Base-by-base conservation (phyloP, 2,329 filamentous ascomycete genomes). In the Coniochaeta prunicola region DNA sequence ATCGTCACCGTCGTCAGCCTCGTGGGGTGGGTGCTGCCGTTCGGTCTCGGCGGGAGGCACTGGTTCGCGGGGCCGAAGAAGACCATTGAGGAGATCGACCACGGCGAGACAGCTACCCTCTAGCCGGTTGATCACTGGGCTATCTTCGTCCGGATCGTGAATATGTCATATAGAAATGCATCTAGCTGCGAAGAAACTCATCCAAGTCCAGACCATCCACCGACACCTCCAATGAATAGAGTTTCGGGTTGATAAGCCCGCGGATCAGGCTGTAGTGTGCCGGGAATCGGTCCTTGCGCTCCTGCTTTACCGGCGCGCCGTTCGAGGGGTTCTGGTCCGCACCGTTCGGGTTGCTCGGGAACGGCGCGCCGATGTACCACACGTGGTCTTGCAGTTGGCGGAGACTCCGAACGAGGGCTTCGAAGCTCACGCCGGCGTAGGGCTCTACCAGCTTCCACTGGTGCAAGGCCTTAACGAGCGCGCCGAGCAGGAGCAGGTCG, bases 1-100 rank as follows among this genome's bases (percentile, higher is more conserved):
- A 72, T 69, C 28, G 67, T 75, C 33, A 70, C 67, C 28, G 58
- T 73, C 34, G 64, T 74, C 61, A 69, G 66, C 56, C 56, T 74
- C 31, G 64, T 65, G 2, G 72, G 73, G 0, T 74, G 73, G 73
- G 59, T 72, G 13, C 59, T 73, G 10, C 73, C 72, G 1, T 68
- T 69, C 59, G 64, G 65, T 4, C 65, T 68, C 9, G 72, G 73
- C 7, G 73, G 68, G 1, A 65, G 61, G 57, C 21, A 71, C 58
- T 75, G 73, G 73, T 75, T 74, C 59, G 62, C 64, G 26, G 73
- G 73, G 0, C 72, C 73, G 2, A 67, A 70, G 62, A 69, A 69
- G 59, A 75, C 73, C 2, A 70, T 75, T 57, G 61, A 66, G 21
- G 58, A 59, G 33, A 21, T 50, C 6, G 45, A 50, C 21, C 13